Conservation (phyloP, 2,329 filamentous ascomycete genomes). For the Capronia americana region DNA sequence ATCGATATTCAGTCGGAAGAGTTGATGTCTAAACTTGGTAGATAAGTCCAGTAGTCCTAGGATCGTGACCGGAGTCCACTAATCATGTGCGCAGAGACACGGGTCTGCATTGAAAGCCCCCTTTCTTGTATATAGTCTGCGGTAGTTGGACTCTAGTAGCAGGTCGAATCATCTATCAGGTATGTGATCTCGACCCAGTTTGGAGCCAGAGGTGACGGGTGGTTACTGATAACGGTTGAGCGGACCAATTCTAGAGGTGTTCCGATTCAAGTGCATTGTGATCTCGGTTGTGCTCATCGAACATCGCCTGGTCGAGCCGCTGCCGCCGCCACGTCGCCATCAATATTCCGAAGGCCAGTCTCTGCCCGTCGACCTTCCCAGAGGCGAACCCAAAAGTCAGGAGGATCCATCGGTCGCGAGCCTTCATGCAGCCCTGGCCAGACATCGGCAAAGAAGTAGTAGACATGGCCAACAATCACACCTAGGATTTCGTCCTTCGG, state of each 20-base stretch:
- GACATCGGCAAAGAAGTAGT: conserved; percentile 98
- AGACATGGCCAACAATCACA: conserved; percentile 91
- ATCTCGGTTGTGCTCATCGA: conserved; percentile 19
- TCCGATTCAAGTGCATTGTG: not conserved
- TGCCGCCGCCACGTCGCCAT: conserved; percentile 67
- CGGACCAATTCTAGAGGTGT: not conserved
- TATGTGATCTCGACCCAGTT: not conserved
- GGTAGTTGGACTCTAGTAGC: not conserved
- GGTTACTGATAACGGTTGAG: not conserved
- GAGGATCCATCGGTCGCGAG: conserved; percentile 84
- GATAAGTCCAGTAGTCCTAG: not conserved
- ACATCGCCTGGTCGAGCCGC: conserved; percentile 47
- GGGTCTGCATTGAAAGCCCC: not conserved
- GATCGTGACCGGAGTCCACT: not conserved
- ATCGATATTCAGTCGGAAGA: not conserved
- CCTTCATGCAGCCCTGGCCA: conserved; percentile 90
- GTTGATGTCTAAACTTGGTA: not conserved
- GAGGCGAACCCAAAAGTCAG: conserved; percentile 84
- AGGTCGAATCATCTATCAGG: not conserved
- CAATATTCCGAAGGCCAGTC: conserved; percentile 60
- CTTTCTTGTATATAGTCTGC: not conserved
- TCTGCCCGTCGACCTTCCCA: conserved; percentile 65
- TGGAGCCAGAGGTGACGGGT: not conserved
- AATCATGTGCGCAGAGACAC: not conserved
- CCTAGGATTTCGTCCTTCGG: conserved; percentile 97